Base-by-base conservation (phyloP, 768 basidiomycete genomes). In the Phaffia australis region DNA sequence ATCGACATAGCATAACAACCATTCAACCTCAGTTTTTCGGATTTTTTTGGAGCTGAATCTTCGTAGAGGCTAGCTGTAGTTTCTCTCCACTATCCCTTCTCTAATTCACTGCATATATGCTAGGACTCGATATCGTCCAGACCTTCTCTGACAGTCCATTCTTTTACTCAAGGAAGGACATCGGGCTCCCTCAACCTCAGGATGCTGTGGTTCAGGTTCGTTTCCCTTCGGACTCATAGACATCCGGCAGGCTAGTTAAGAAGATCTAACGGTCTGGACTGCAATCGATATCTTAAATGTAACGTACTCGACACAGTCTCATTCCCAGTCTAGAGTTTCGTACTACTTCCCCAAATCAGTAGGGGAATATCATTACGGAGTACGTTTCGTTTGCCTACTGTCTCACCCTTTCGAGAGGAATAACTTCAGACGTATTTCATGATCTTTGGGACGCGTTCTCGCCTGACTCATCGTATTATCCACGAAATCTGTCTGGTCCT, bases 291-390 rank as follows among this genome's bases (percentile, higher is more conserved):
- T 42, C 35, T 5, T 42, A 4, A 42, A 42, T 11, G 6, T 11
- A 42, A 42, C 35, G 11, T 11, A 11, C 4, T 16, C n/a, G 48
- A 60, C 27, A 30, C 65, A 86, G 83, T 81, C 87, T 3, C 89
- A 94, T 78, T 89, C 87, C 55, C 82, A 86, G 25, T 88, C 90
- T 0, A 85, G 88, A 70, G 95, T 99, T 11, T 92, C 93, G 1
- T 99, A 98, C 77, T 99, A 93, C 78, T 92, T 87, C 72, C 91
- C 95, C 0, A 87, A 87, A 77, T 89, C 86, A 58, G 88, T 97
- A 1, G 95, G 95, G 2, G 86, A 88, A 69, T 89, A 91, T 75
- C 95, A 99, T 75, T 99, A 97, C 79, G 94, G 94, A 69, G 94
- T 94, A 78, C 64, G 84, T 78, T 3, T 54, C 30, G 42, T 35